Evolutionary conservation across 768 basidiomycete genomes (phyloP), one percentile per base, ranked within the genome.

Genomic region (Phylloporus sp.): DNA sequence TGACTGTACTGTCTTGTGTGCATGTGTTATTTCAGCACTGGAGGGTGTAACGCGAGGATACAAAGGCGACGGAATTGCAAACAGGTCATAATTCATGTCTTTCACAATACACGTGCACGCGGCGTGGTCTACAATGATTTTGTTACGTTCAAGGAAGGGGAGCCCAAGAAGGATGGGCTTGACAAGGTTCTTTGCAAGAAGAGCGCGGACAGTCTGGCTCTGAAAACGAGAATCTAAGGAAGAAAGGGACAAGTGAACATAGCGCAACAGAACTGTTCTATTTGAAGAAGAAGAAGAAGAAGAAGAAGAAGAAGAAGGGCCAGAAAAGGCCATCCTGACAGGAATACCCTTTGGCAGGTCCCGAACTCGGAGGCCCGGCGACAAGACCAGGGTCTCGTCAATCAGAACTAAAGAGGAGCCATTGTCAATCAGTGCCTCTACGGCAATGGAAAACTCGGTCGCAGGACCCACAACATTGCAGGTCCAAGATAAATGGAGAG

Each of bases 141-240:
- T 31, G 52, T 77, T 77, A 2, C 54, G 50, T 10, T 36, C 22
- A 1, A 75, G 58, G 26, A 70, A 75, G 0, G 72, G 73, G 0
- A 66, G 43, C 0, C 72, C 71, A 0, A 76, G 58, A 0, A 76
- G 48, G 7, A 76, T n/a, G n/a, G n/a, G n/a, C n/a, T n/a, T n/a
- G n/a, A n/a, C n/a, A n/a, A n/a, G n/a, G n/a, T n/a, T n/a, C n/a
- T n/a, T n/a, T n/a, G n/a, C n/a, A n/a, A n/a, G n/a, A n/a, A n/a
- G n/a, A n/a, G n/a, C n/a, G n/a, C n/a, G n/a, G n/a, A n/a, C n/a
- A n/a, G n/a, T n/a, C n/a, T n/a, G n/a, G n/a, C n/a, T n/a, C n/a
- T n/a, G n/a, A n/a, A n/a, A n/a, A n/a, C n/a, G n/a, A n/a, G n/a
- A n/a, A n/a, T n/a, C n/a, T n/a, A n/a, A n/a, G n/a, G n/a, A n/a